Evolutionary conservation across 306 rosid genomes (phyloP).

Genomic region (Sesbania bispinosa): DNA sequence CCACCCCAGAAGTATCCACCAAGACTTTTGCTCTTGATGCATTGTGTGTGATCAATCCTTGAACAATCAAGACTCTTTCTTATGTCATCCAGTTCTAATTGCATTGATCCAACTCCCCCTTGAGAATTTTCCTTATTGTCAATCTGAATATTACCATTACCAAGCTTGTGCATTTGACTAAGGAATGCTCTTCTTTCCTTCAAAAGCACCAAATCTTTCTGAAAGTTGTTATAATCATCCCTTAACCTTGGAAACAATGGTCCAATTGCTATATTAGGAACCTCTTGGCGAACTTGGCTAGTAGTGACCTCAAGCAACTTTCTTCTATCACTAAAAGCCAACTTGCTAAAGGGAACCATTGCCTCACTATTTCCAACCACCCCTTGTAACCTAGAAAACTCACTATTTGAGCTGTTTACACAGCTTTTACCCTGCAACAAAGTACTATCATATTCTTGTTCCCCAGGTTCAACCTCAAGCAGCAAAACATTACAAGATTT

Average conservation of each 20-base stretch:
- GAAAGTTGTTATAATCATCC: slow-evolving; percentile 38
- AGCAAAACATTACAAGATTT: slow-evolving; percentile 61
- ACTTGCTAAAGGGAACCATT: slow-evolving; percentile 45
- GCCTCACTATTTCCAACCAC: slow-evolving; percentile 33
- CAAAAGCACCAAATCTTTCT: slow-evolving; percentile 45
- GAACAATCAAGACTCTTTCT: slow-evolving; percentile 37
- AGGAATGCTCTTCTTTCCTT: slow-evolving; percentile 52
- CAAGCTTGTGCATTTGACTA: slow-evolving; percentile 38
- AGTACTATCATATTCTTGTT: no score
- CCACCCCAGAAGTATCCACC: slow-evolving; percentile 58
- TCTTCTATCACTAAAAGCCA: slow-evolving; percentile 64
- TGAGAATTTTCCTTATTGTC: slow-evolving; percentile 36
- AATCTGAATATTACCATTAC: slow-evolving; percentile 26
- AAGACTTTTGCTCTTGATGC: slow-evolving; percentile 33
- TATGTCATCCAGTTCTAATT: slow-evolving; percentile 37
- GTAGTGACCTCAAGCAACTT: slow-evolving; percentile 55
- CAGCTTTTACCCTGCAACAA: slow-evolving; percentile 43
- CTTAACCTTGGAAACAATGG: slow-evolving; percentile 60
- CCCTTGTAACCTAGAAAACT: slow-evolving; percentile 40
- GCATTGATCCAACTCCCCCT: slow-evolving; percentile 37
- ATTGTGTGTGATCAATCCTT: slow-evolving; percentile 26
- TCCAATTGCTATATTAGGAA: slow-evolving; percentile 39
- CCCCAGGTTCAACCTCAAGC: slow-evolving; percentile 75
- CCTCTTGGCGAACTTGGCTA: slow-evolving; percentile 42
- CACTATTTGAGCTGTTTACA: slow-evolving; percentile 37